Conservation (phyloP, 208 protist species). For the Porcisia hertigi region DNA sequence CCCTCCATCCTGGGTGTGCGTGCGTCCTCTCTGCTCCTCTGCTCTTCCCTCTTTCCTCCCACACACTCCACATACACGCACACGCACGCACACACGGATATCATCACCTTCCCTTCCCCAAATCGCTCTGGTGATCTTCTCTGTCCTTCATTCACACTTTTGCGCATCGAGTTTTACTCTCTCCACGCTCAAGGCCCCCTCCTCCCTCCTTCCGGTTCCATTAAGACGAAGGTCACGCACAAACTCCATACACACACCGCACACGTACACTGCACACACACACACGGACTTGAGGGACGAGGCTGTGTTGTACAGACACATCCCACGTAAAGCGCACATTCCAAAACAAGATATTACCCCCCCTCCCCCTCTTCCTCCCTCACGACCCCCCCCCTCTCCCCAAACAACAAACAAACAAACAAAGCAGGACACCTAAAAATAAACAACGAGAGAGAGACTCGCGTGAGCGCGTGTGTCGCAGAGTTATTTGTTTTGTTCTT, state of each 20-base stretch:
- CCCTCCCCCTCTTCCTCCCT: not conserved
- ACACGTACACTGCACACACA: not conserved
- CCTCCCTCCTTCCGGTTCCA: too few species aligned
- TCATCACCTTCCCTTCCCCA: not conserved
- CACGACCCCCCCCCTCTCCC: not conserved
- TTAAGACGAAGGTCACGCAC: not conserved
- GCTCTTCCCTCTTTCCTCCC: too few species aligned
- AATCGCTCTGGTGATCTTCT: too few species aligned
- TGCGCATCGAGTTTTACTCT: too few species aligned
- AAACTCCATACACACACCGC: not conserved
- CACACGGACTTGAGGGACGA: not conserved
- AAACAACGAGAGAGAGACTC: not conserved
- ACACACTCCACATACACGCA: conserved; percentile 1
- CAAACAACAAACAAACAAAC: too few species aligned
- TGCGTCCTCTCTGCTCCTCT: too few species aligned
- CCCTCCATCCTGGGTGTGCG: too few species aligned
- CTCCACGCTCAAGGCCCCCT: too few species aligned
- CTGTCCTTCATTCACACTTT: too few species aligned
- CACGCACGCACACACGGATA: conserved; percentile 7
- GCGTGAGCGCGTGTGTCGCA: not conserved
- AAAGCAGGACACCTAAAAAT: too few species aligned
- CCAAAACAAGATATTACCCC: too few species aligned
- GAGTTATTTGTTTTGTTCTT: not conserved
- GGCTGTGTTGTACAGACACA: not conserved
- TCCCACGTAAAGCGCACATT: not conserved